phyloP scores from a whole-genome alignment of 1,284 basidiomycete species.

The Pyrrhoderma noxium region DNA sequence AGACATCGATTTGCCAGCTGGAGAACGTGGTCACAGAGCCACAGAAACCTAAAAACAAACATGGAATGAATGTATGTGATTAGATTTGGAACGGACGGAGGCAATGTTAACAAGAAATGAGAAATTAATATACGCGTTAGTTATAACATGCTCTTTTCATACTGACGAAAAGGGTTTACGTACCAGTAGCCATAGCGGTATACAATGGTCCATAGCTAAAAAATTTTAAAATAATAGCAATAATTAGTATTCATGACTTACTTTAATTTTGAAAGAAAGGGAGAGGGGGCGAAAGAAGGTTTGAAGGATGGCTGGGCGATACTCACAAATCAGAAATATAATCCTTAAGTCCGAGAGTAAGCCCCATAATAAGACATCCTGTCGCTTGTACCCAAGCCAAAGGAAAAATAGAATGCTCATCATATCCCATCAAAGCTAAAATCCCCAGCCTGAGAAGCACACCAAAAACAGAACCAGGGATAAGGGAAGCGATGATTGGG shows the following conservation, averaged over 20 bases:
- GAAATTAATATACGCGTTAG: too few relatives aligned
- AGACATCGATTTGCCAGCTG: conserved; percentile 88
- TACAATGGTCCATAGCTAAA: conserved; percentile 81
- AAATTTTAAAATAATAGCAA: too few relatives aligned
- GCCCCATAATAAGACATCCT: conserved; percentile 91
- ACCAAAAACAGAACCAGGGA: conserved; percentile 75
- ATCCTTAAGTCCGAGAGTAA: conserved; percentile 60
- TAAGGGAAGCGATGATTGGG: conserved; percentile 62
- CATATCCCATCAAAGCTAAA: conserved; percentile 61
- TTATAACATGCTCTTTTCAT: too few relatives aligned
- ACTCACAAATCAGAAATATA: conserved; percentile 69
- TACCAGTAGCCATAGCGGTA: conserved; percentile 83
- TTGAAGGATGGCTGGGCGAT: neutral
- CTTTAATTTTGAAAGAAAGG: conserved; percentile 7
- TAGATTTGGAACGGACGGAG: conserved; percentile 2
- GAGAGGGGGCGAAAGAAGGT: too few relatives aligned
- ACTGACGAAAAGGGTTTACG: too few relatives aligned
- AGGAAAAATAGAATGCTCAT: conserved; percentile 73
- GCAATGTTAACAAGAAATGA: conserved; percentile 15
- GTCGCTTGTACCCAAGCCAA: conserved; percentile 83
- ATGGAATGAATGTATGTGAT: neutral
- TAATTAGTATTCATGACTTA: conserved; percentile 16
- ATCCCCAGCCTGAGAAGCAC: conserved; percentile 72
- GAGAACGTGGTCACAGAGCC: conserved; percentile 97
- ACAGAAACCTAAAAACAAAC: conserved; percentile 66